Percentiles rank a stretch among this genome's conserved stretches.
These are phyloP conservation scores for Saccharum spontaneum DNA, from an alignment of 176 grass and related monocot genomes.

Conservation along the genomic window DNA sequence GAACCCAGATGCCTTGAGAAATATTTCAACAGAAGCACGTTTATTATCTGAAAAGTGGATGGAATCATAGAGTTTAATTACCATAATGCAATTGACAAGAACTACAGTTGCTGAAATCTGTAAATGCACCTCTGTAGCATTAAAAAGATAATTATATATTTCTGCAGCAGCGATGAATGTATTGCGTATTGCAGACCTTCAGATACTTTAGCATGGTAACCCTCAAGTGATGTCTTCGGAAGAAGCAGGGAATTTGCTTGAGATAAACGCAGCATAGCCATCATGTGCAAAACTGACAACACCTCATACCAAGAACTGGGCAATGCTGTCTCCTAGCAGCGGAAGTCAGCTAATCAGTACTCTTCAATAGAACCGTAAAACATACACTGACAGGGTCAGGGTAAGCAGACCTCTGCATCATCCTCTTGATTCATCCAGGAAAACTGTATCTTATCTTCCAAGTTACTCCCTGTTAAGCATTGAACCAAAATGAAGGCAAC, in stretches of 20 bases:
- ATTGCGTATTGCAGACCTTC: slow-evolving; percentile 55
- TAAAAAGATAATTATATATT: not conserved
- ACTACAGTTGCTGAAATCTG: not conserved
- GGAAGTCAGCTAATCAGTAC: not conserved
- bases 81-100: not conserved
- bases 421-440: slow-evolving; percentile 94
- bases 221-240: slow-evolving; percentile 72
- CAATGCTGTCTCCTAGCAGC: slow-evolving; percentile 61
- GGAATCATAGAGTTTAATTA: not conserved
- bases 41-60: slow-evolving; percentile 61
- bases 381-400: not conserved
- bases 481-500: not conserved
- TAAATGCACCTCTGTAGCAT: not conserved
- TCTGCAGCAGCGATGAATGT: slow-evolving; percentile 2
- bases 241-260: slow-evolving; percentile 80
- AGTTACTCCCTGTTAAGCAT: slow-evolving; percentile 42
- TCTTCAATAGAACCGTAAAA: not conserved
- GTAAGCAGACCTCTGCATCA: slow-evolving; percentile 62
- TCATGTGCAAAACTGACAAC: slow-evolving; percentile 79
- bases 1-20: slow-evolving; percentile 90
- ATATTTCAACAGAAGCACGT: slow-evolving; percentile 63
- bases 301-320: slow-evolving; percentile 93
- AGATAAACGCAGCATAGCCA: slow-evolving; percentile 68
- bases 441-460: slow-evolving; percentile 75
- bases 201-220: slow-evolving; percentile 75